Evolutionary conservation across 441 rosid species (phyloP), one percentile per base, ranked within the genome.

Genomic region (Flueggea neowawraea): DNA sequence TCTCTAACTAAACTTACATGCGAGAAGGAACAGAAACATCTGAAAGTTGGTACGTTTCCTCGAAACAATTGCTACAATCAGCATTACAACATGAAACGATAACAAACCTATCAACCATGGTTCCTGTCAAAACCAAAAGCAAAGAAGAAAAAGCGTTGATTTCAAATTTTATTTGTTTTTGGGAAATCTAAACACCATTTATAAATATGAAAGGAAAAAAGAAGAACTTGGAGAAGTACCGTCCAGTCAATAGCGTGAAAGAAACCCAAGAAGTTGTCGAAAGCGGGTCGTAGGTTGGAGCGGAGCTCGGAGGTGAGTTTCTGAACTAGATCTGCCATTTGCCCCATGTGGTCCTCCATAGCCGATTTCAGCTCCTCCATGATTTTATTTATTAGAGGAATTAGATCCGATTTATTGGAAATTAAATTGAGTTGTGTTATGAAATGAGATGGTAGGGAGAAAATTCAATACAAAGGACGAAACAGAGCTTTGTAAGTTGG

Each of bases 171-270:
- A 22, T 22, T 22, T 2, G 28, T 22, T 22, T 22, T 22, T 22
- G 28, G 28, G 28, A 22, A 22, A 22, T 22, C 1, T 22, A 22
- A 22, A 22, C 28, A 22, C 28, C 28, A 22, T 22, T 22, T 22
- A 1, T 22, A 22, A 22, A 22, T 22, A 22, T 22, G 28, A 22
- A 22, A 22, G 28, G 1, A 22, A 22, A 22, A 22, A 22, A 22
- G n/a, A 22, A 22, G 1, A 22, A 22, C n/a, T n/a, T n/a, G n/a
- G 28, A 22, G 28, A 22, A 17, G 54, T 6, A 90, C 97, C 97
- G 80, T 94, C 99, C 99, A 94, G 73, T 89, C 85, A 49, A 91
- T 85, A 61, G 97, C 97, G 66, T 94, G 90, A 70, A 85, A 80
- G 74, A 94, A 94, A 0, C 97, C 99, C 0, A 94, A 9, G 71